These are phyloP conservation scores for Ogataea nakhonphanomensis DNA, from an alignment of 805 yeast genomes.

Conservation along the genomic window DNA sequence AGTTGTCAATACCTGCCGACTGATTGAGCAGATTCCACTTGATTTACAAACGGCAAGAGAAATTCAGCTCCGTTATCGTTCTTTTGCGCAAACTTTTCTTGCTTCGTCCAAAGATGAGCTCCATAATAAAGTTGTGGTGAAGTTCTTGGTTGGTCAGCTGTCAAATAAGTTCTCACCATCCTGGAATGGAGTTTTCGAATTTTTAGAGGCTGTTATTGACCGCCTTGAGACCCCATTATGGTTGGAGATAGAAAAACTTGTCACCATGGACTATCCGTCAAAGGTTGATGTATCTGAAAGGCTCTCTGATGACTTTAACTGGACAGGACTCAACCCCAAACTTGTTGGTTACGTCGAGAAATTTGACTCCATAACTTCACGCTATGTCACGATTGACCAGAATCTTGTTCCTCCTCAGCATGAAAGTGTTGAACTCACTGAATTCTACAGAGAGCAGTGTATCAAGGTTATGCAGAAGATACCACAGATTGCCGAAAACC, in stretches of 20 bases:
- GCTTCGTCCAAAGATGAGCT: slow-evolving; percentile 25
- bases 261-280: slow-evolving; percentile 18
- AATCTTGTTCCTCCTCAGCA: slow-evolving; percentile 38
- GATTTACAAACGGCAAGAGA: slow-evolving; percentile 71
- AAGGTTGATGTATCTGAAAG: neutral
- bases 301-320: neutral
- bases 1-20: slow-evolving; percentile 39
- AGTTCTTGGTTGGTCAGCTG: slow-evolving; percentile 64
- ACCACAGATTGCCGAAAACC: slow-evolving; percentile 69
- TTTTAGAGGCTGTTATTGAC: slow-evolving; percentile 45
- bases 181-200: slow-evolving; percentile 74
- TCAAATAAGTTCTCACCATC: slow-evolving; percentile 77
- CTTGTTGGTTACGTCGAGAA: slow-evolving; percentile 39
- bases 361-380: slow-evolving; percentile 26
- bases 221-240: slow-evolving; percentile 49
- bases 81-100: slow-evolving; percentile 44
- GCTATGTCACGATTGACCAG: slow-evolving; percentile 33
- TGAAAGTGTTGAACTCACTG: slow-evolving; percentile 39
- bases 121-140: slow-evolving; percentile 36
- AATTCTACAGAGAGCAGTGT: slow-evolving; percentile 50
- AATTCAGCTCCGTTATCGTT: slow-evolving; percentile 64
- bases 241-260: slow-evolving; percentile 44
- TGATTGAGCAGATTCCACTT: slow-evolving; percentile 72
- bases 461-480: slow-evolving; percentile 53
- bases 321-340: slow-evolving; percentile 44